phyloP scores from a whole-genome alignment of 495 filamentous ascomycete species.

The Massariosphaeria phaeospora region DNA sequence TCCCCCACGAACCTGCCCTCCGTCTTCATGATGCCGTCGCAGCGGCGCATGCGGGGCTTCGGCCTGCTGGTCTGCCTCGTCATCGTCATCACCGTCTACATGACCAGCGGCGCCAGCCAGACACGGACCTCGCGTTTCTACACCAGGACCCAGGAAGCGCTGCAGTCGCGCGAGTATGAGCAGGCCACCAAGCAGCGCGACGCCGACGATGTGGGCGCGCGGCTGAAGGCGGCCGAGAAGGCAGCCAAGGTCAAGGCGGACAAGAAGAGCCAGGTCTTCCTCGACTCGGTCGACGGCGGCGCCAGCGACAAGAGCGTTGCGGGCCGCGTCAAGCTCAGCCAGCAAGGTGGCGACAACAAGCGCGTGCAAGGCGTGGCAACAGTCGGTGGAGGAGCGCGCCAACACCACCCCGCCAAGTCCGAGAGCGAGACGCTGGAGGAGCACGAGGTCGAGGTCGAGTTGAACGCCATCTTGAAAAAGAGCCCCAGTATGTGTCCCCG shows the following conservation, averaged over 20 bases:
- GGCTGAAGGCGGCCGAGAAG: slow-evolving; percentile 40
- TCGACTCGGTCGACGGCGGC: slow-evolving; percentile 16
- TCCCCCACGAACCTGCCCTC: too few relatives aligned
- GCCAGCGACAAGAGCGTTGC: slow-evolving; percentile 53
- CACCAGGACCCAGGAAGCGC: slow-evolving; percentile 49
- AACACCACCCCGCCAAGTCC: slow-evolving; percentile 34
- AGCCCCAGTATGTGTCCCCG: slow-evolving; percentile 61
- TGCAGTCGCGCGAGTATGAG: slow-evolving; percentile 42
- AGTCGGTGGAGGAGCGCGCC: slow-evolving; percentile 28
- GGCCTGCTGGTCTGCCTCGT: slow-evolving; percentile 52
- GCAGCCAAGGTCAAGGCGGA: slow-evolving; percentile 44
- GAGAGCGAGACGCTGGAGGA: slow-evolving; percentile 55
- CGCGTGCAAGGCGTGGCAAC: slow-evolving; percentile 35
- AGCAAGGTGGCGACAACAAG: slow-evolving; percentile 42
- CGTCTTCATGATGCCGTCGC: slow-evolving; percentile 59
- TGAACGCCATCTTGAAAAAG: slow-evolving; percentile 73
- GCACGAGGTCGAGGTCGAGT: slow-evolving; percentile 53
- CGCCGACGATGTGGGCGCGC: slow-evolving; percentile 36
- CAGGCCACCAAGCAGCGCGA: slow-evolving; percentile 29
- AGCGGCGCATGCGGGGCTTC: slow-evolving; percentile 59
- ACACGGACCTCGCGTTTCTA: slow-evolving; percentile 50
- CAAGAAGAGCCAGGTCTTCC: slow-evolving; percentile 50
- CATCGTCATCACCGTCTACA: slow-evolving; percentile 59
- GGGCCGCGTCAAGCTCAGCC: slow-evolving; percentile 57
- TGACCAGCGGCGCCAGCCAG: slow-evolving; percentile 46